These are phyloP conservation scores for Penstemon eatonii DNA, from an alignment of 257 asterid species.

Conservation along the genomic window DNA sequence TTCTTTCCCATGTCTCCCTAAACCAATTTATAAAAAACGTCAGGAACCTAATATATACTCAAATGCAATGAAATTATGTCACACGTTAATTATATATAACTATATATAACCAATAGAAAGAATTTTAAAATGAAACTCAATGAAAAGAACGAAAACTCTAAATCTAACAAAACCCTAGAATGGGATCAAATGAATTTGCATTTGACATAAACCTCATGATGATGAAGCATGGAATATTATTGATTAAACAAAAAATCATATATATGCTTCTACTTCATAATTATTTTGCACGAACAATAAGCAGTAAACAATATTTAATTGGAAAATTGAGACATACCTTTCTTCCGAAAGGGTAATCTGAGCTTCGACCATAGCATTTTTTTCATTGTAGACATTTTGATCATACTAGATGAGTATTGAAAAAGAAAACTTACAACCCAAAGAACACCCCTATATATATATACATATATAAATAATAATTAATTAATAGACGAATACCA, in stretches of 20 bases:
- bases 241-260: too few relatives aligned
- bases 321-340: constrained; percentile 36
- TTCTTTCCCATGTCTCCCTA: constrained; percentile 39
- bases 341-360: constrained; percentile 28
- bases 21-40: neutral
- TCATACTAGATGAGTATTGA: neutral
- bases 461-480: constrained; percentile 1
- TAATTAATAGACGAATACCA: neutral
- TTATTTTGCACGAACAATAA: too few relatives aligned
- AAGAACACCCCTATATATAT: constrained; percentile 21
- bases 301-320: neutral
- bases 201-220: neutral
- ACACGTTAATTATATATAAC: neutral
- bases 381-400: constrained; percentile 25
- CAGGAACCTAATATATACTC: neutral
- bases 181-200: neutral
- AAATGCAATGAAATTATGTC: neutral
- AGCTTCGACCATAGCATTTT: constrained; percentile 33
- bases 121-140: too few relatives aligned
- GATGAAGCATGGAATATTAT: neutral
- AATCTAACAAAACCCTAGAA: neutral
- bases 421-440: neutral
- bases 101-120: too few relatives aligned
- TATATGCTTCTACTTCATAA: neutral
- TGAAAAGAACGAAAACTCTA: neutral